Percentiles rank a stretch among this genome's conserved stretches.
phyloP scores from a whole-genome alignment of 1,284 basidiomycete species.

The Chondrostereum purpureum region DNA sequence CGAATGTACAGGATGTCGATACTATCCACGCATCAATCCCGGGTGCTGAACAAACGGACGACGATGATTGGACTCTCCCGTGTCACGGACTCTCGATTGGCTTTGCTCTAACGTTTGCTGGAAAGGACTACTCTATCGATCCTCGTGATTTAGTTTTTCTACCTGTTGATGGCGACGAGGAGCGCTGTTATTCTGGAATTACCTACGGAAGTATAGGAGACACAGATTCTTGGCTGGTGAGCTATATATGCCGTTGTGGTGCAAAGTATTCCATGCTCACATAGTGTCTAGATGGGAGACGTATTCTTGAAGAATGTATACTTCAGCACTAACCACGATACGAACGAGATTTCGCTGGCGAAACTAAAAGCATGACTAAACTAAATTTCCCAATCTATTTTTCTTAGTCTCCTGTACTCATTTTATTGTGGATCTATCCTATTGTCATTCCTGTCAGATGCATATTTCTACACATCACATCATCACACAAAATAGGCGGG shows the following conservation, averaged over 20 bases:
- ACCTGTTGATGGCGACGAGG: constrained; percentile 53
- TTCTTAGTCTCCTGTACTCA: background rate
- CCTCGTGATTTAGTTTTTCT: constrained; percentile 63
- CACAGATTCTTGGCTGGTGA: constrained; percentile 53
- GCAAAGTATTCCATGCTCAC: background rate
- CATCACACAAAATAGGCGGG: no score
- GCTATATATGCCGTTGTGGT: no score
- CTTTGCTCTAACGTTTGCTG: constrained; percentile 63
- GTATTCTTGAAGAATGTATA: constrained; percentile 62
- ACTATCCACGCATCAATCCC: constrained; percentile 48
- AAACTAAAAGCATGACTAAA: constrained; percentile 21
- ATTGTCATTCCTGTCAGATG: no score
- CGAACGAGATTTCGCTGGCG: constrained; percentile 55
- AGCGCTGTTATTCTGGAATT: constrained; percentile 68
- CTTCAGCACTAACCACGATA: constrained; percentile 56
- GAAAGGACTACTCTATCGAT: constrained; percentile 51
- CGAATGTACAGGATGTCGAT: constrained; percentile 47
- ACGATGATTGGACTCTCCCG: constrained; percentile 58
- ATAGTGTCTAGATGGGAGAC: constrained; percentile 40
- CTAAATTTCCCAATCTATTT: background rate
- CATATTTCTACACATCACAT: no score
- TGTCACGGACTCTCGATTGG: constrained; percentile 56
- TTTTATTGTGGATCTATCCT: background rate
- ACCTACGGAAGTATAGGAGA: constrained; percentile 44
- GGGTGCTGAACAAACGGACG: constrained; percentile 48